phyloP scores from a whole-genome alignment of 306 rosid species.

The Cyclanthera cordifolia region DNA sequence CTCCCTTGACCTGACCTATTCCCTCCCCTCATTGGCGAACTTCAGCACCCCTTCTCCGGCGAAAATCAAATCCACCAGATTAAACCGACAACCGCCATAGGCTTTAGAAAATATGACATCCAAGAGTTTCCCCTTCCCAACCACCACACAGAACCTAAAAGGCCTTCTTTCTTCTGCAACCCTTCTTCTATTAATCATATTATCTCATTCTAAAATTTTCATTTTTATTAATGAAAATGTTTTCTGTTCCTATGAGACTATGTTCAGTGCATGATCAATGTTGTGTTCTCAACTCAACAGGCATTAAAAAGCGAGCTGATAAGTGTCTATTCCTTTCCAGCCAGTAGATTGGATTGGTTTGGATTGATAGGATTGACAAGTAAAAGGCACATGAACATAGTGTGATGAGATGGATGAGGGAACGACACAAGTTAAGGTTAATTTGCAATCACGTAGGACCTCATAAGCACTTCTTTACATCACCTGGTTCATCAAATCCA shows the following conservation, averaged over 20 bases:
- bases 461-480: slow-evolving; percentile 71
- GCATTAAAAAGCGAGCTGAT: neutral
- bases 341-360: too few relatives aligned
- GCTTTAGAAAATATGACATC: too few relatives aligned
- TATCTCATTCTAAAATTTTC: neutral
- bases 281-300: neutral
- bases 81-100: too few relatives aligned
- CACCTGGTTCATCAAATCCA: slow-evolving; percentile 60
- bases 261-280: neutral
- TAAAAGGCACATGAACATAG: slow-evolving; percentile 78
- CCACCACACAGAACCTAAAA: too few relatives aligned
- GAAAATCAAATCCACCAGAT: too few relatives aligned
- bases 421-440: slow-evolving; percentile 73
- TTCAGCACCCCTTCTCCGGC: too few relatives aligned
- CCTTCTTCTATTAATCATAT: neutral
- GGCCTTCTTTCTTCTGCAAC: too few relatives aligned
- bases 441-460: slow-evolving; percentile 73
- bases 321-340: slow-evolving; percentile 13
- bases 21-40: too few relatives aligned
- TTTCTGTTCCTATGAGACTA: neutral
- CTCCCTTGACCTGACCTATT: too few relatives aligned
- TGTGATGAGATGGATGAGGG: slow-evolving; percentile 91
- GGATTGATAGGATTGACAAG: slow-evolving; percentile 66
- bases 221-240: neutral
- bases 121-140: too few relatives aligned